These are phyloP conservation scores for Oxyria digyna DNA, from an alignment of 148 eudicot species.

Conservation along the genomic window DNA sequence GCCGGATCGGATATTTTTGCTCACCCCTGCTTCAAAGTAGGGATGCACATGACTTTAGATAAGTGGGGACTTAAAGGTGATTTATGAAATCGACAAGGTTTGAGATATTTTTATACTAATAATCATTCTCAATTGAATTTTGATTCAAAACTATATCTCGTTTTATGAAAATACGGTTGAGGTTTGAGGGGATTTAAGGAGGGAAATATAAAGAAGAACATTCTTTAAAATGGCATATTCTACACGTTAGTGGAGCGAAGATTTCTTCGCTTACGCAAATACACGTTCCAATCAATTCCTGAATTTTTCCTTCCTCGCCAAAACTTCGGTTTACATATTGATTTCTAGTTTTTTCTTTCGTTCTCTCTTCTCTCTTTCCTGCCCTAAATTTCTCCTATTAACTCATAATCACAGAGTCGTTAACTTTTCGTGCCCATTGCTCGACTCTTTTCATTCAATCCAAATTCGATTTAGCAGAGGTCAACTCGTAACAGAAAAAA, in stretches of 20 bases:
- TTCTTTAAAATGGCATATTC: constrained; percentile 1
- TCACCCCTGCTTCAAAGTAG: no score
- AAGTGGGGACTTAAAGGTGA: no score
- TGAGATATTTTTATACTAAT: no score
- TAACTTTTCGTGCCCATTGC: background rate
- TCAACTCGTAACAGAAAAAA: background rate
- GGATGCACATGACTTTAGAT: no score
- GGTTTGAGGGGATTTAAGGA: background rate
- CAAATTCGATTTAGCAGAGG: background rate
- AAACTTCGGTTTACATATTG: background rate
- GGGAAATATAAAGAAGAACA: background rate
- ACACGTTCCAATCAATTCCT: background rate
- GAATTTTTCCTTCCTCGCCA: background rate
- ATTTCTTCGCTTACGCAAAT: background rate
- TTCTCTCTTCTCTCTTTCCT: background rate
- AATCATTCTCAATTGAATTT: no score
- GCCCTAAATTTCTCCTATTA: background rate
- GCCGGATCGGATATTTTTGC: no score
- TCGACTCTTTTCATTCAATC: background rate
- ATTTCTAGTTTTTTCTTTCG: background rate
- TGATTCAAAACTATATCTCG: no score
- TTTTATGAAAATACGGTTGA: no score
- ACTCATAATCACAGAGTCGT: background rate
- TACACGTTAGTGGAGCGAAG: constrained; percentile 4
- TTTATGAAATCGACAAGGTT: no score